A percentile compares a stretch with the other conserved stretches of the same genome.
phyloP scores from a whole-genome alignment of 2,329 filamentous ascomycete genomes.

The Fusarium gaditjirri region DNA sequence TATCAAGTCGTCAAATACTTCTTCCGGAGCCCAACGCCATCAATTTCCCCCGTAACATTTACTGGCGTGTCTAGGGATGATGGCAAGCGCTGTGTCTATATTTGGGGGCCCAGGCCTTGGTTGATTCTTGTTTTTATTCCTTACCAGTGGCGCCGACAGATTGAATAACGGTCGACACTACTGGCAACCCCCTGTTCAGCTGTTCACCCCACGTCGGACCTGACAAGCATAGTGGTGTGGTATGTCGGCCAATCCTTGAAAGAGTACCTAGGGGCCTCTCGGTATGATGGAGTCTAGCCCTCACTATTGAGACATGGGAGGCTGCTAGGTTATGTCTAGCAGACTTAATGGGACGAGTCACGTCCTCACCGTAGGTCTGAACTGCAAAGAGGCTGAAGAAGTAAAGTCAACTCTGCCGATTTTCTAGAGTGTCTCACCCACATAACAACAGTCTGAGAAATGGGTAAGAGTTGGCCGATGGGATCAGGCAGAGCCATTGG shows the following conservation, averaged over 20 bases:
- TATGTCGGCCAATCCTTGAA: neutral
- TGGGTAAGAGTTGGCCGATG: slow-evolving; percentile 5
- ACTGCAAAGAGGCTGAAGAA: neutral
- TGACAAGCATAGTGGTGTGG: slow-evolving; percentile 1
- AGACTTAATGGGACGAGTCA: slow-evolving; percentile 29
- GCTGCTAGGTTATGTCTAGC: slow-evolving; percentile 3
- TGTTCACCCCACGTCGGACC: slow-evolving; percentile 15
- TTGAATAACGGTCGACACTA: slow-evolving; percentile 11
- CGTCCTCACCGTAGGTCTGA: slow-evolving; percentile 6
- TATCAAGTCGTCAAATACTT: slow-evolving; percentile 30
- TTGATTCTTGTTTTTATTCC: neutral
- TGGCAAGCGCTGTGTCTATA: slow-evolving; percentile 15
- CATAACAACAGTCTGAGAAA: neutral
- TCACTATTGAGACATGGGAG: slow-evolving; percentile 18
- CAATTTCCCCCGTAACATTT: slow-evolving; percentile 39
- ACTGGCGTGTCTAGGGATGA: slow-evolving; percentile 24
- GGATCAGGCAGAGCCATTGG: neutral
- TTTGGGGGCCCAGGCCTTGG: neutral
- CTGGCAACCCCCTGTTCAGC: slow-evolving; percentile 23
- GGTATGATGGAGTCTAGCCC: slow-evolving; percentile 15
- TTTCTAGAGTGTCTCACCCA: slow-evolving; percentile 7
- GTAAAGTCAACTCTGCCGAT: neutral
- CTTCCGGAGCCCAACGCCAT: neutral
- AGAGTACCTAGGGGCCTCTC: neutral
- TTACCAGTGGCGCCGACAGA: slow-evolving; percentile 3